phyloP scores from a whole-genome alignment of 768 basidiomycete species.

The Lactarius vividus region DNA sequence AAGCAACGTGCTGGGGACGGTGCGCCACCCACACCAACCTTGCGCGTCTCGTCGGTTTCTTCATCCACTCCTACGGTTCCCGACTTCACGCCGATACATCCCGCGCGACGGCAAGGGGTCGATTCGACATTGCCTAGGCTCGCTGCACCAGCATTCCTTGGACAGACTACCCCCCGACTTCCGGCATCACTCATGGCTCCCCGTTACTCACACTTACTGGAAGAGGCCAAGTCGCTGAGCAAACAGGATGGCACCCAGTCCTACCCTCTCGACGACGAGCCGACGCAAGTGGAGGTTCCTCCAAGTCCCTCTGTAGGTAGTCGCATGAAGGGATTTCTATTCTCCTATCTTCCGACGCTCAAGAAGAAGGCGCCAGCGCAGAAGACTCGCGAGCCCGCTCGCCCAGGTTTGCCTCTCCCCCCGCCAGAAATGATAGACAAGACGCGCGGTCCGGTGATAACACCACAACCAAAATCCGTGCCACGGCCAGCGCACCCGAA shows the following conservation, averaged over 20 bases:
- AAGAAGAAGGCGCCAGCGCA: constrained; percentile 38
- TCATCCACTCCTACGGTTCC: constrained; percentile 43
- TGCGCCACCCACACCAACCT: constrained; percentile 53
- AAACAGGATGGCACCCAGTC: constrained; percentile 14
- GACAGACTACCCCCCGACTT: constrained; percentile 33
- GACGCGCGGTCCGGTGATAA: constrained; percentile 53
- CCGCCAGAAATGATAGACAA: constrained; percentile 52
- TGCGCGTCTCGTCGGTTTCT: constrained; percentile 32
- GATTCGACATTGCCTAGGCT: constrained; percentile 26
- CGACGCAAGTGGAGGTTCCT: constrained; percentile 8
- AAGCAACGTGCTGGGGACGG: constrained; percentile 58
- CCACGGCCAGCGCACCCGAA: constrained; percentile 53
- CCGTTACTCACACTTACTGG: constrained; percentile 55
- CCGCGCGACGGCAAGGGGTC: constrained; percentile 25
- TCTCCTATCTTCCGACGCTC: constrained; percentile 57
- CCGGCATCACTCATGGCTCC: constrained; percentile 50
- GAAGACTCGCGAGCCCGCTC: constrained; percentile 28
- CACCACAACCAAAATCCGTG: constrained; percentile 52
- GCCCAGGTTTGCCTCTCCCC: constrained; percentile 52
- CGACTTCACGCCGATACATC: constrained; percentile 49
- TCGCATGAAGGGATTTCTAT: constrained; percentile 55
- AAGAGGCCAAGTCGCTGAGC: constrained; percentile 48
- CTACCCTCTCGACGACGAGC: neutral
- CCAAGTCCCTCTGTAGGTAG: constrained; percentile 42
- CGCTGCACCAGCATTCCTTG: constrained; percentile 37